Conservation (phyloP, 2,329 filamentous ascomycete species). For the Pochonia chlamydosporia region DNA sequence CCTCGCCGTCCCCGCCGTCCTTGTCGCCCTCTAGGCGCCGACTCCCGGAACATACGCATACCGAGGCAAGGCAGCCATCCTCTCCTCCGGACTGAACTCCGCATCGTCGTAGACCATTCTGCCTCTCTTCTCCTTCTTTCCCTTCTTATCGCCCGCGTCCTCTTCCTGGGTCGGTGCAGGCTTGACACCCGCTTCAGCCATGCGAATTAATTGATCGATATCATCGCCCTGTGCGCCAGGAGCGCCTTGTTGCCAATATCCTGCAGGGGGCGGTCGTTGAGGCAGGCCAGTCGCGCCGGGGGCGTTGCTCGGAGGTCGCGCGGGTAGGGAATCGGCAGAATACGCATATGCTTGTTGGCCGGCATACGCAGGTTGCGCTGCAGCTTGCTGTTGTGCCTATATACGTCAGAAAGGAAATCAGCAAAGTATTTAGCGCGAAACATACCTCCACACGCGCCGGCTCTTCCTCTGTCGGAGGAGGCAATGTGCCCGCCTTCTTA, state of each 20-base stretch:
- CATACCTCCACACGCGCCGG: too few relatives aligned
- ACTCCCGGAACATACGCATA: conserved; percentile 54
- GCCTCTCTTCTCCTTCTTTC: conserved; percentile 59
- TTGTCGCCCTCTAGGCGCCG: conserved; percentile 5
- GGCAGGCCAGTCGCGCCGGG: conserved; percentile 36
- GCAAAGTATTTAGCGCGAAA: background rate
- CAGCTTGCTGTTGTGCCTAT: conserved; percentile 15
- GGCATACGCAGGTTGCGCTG: conserved; percentile 17
- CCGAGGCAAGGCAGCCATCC: conserved; percentile 71
- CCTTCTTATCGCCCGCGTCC: conserved; percentile 52
- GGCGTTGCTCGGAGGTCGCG: conserved; percentile 35
- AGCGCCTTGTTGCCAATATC: conserved; percentile 16
- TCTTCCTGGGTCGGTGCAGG: conserved; percentile 33
- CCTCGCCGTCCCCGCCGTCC: background rate
- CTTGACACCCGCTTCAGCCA: conserved; percentile 57
- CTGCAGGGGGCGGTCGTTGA: conserved; percentile 32
- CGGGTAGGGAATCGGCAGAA: conserved; percentile 37
- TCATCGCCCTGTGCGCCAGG: conserved; percentile 42
- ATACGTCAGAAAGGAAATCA: background rate
- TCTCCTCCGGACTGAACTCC: conserved; percentile 79
- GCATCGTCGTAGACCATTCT: conserved; percentile 79
- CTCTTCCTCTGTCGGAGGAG: background rate
- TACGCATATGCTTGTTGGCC: conserved; percentile 24
- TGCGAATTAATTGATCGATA: conserved; percentile 60
- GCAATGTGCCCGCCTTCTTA: conserved; percentile 24